phyloP scores from a whole-genome alignment of 768 basidiomycete species.

The Amanita exitialis region DNA sequence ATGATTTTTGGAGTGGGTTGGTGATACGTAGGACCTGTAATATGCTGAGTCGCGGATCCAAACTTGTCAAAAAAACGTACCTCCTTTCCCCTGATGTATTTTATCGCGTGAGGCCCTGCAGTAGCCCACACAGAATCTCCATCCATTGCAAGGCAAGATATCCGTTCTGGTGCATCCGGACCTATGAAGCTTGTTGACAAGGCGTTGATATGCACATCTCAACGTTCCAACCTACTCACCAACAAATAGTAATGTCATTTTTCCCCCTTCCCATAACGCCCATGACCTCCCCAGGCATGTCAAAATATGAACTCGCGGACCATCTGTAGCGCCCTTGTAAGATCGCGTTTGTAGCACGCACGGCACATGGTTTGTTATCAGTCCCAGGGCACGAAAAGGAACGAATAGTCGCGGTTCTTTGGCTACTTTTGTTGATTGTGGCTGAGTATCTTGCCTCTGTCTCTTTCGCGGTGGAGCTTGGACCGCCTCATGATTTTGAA shows the following conservation, averaged over 20 bases:
- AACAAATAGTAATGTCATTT: constrained; percentile 88
- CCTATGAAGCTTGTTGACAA: constrained; percentile 34
- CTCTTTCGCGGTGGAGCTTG: constrained; percentile 42
- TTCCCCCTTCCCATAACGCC: constrained; percentile 95
- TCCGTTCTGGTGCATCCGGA: constrained; percentile 66
- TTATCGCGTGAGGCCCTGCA: constrained; percentile 55
- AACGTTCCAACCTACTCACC: constrained; percentile 44
- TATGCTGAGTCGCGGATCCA: background rate
- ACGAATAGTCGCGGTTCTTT: constrained; percentile 60
- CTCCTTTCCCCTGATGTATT: constrained; percentile 86
- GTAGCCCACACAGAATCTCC: constrained; percentile 82
- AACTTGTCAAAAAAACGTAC: constrained; percentile 23
- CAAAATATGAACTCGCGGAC: constrained; percentile 73
- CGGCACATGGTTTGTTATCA: constrained; percentile 85
- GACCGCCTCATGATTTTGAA: background rate
- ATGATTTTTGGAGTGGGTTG: constrained; percentile 51
- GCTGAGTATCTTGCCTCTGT: constrained; percentile 25
- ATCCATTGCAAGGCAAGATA: constrained; percentile 72
- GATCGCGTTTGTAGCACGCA: constrained; percentile 82
- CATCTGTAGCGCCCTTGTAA: constrained; percentile 75
- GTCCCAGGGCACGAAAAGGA: constrained; percentile 92
- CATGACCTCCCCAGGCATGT: constrained; percentile 85
- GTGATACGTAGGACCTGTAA: constrained; percentile 43
- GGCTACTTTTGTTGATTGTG: constrained; percentile 10
- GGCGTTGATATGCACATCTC: background rate